Evolutionary conservation across 768 basidiomycete species (phyloP), one percentile per base, ranked within the genome.

Genomic region (Trametes cingulata): DNA sequence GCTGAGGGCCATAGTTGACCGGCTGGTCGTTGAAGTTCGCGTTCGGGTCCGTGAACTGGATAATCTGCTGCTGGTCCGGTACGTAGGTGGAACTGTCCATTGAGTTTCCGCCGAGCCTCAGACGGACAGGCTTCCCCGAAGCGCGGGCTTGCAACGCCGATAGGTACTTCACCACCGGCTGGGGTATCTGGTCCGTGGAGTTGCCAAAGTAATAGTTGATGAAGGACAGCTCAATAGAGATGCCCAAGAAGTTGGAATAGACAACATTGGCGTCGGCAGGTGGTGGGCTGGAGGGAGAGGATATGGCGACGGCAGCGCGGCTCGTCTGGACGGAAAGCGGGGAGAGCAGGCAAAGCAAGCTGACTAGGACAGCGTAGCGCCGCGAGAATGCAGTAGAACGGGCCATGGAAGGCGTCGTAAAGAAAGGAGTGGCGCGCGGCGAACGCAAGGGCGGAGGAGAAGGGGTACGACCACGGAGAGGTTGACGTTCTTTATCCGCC

Each of bases 211-310:
- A 82, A 60, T 80, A 74, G 65, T 82, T 77, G 58, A 87, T 77
- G 61, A 85, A 85, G 47, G 82, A 83, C 46, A 90, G 75, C 70
- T 88, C 87, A 61, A 87, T 75, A 48, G 81, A 83, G 68, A 88
- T 81, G 9, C 88, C 88, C 15, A 88, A 70, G 62, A 87, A 88
- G 68, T 85, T 85, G 8, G 76, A 70, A 46, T 74, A 70, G 4
- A 84, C 81, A 37, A 76, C 75, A 43, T 64, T 69, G 53, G 62
- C 67, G 72, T 78, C 73, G 41, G 59, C 64, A 1, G 71, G 66
- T 1, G 77, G 63, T 6, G 78, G 74, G 25, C 72, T 64, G 2
- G 75, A 24, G 14, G 68, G 69, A 9, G 60, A 22, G 9, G 56
- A 33, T 0, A 69, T 55, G 15, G 62, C 49, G 49, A 69, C 50